Base-by-base conservation (phyloP, 257 asterid genomes). In the Sherardia arvensis region DNA sequence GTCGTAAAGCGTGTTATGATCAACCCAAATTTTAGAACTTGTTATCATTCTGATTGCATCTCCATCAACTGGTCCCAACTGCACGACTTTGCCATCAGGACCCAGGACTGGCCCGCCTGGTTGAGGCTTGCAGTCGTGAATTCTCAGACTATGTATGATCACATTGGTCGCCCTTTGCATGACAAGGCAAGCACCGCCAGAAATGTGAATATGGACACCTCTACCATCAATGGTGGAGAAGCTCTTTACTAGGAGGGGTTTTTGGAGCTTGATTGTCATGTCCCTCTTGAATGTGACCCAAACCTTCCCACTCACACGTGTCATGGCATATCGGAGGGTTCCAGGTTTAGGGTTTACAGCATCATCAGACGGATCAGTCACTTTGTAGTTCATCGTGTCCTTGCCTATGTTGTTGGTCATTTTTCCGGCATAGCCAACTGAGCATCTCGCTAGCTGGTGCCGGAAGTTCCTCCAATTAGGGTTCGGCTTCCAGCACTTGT, bases 221-320 rank as follows among this genome's bases (percentile, higher is more conserved):
- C n/a, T n/a, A n/a, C n/a, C n/a, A n/a, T n/a, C n/a, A n/a, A n/a
- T n/a, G n/a, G n/a, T n/a, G n/a, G n/a, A n/a, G n/a, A n/a, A n/a
- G n/a, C n/a, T n/a, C n/a, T n/a, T n/a, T n/a, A n/a, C n/a, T n/a
- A n/a, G n/a, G n/a, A n/a, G n/a, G n/a, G n/a, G n/a, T n/a, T n/a
- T n/a, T n/a, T n/a, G n/a, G n/a, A n/a, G n/a, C n/a, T n/a, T n/a
- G n/a, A n/a, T n/a, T n/a, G n/a, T n/a, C n/a, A n/a, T n/a, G n/a
- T n/a, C n/a, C 68, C 71, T 75, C 57, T 76, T 66, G 34, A 90
- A 87, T 18, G 90, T 90, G 62, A 90, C 72, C 97, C 97, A 90
- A 61, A 79, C 79, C 69, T 87, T 90, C 9, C 95, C 95, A 8
- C 59, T 65, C 28, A 85, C 12, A 36, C 51, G 75, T 0, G 88